Conservation (phyloP, 2,329 filamentous ascomycete species). For the Metarhizium sp. region DNA sequence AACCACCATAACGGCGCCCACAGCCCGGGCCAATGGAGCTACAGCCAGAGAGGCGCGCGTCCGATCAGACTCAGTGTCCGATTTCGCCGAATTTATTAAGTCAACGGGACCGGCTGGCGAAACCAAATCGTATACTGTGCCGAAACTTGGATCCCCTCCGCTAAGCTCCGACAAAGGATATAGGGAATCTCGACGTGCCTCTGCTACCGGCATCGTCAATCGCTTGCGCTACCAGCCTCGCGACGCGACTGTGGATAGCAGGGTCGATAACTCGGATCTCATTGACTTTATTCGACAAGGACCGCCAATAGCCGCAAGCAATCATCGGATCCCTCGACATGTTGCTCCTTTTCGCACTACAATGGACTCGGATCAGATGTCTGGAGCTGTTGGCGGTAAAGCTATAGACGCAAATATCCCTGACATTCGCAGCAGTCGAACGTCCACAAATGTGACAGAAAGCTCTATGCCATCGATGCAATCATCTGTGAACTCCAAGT, state of each 20-base stretch:
- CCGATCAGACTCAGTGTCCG: conserved; percentile 60
- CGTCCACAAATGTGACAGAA: conserved; percentile 48
- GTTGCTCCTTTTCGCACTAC: conserved; percentile 79
- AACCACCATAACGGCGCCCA: conserved; percentile 10
- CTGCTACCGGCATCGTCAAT: conserved; percentile 25
- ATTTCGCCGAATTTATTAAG: conserved; percentile 85
- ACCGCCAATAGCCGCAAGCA: conserved; percentile 51
- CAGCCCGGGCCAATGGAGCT: conserved; percentile 15
- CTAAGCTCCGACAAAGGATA: conserved; percentile 25
- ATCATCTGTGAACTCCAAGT: conserved; percentile 67
- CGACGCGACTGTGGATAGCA: conserved; percentile 53
- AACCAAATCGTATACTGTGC: conserved; percentile 23
- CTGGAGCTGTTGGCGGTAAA: conserved; percentile 41
- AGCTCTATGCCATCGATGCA: conserved; percentile 45
- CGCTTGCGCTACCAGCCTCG: conserved; percentile 59
- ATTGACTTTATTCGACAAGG: conserved; percentile 94
- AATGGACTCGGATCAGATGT: conserved; percentile 76
- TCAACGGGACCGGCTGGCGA: conserved; percentile 64
- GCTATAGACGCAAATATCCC: conserved; percentile 49
- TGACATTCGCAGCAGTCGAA: conserved; percentile 45
- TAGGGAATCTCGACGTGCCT: conserved; percentile 28
- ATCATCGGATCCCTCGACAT: conserved; percentile 68
- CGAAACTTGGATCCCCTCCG: conserved; percentile 20
- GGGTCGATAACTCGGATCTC: conserved; percentile 69
- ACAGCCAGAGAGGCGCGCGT: conserved; percentile 64